Base-by-base conservation (phyloP, 225 moss, liverwort and hornwort species). In the Ulota crispa region DNA sequence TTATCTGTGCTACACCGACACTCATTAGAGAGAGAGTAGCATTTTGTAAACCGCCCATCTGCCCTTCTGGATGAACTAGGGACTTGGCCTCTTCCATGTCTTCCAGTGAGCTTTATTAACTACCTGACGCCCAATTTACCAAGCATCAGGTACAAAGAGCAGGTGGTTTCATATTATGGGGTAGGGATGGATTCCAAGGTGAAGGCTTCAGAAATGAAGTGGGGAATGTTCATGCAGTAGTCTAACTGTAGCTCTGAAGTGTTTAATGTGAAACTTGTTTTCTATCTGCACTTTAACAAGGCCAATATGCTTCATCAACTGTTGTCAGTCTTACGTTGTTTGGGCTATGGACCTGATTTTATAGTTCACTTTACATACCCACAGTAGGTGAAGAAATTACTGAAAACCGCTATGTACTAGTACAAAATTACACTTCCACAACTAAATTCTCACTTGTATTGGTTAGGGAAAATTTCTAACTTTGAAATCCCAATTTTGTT, bases 1-100 rank as follows among this genome's bases (percentile, higher is more conserved):
- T 88, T 86, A 30, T 83, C 85, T 82, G 80, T 74, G 7, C 70
- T 36, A 70, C 63, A 80, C 36, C 26, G 55, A 63, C 41, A 60
- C 4, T 52, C 1, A 45, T 36, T 62, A 20, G 8, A 12, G 1
- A 12, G 1, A 32, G 64, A 62, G 43, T 47, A 43, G 0, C 4
- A 61, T 47, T 32, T 3, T 9, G 34, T 2, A 32, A 18, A 18
- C 1, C 5, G 50, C 16, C 31, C 63, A 4, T 18, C 63, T 63
- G n/a, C 12, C 56, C n/a, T 9, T 23, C 3, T 10, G 20, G 34
- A n/a, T 50, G 16, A 60, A 60, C 27, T 18, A 18, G 18, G 50
- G 50, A 50, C 18, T 4, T 41, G 7, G 7, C 20, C 41, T 75
- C 11, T 11, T 14, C 1, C 20, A 15, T 27, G 50, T 64, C 32